Conservation (phyloP, 257 asterid genomes). For the Parsonsia alboflavescens region DNA sequence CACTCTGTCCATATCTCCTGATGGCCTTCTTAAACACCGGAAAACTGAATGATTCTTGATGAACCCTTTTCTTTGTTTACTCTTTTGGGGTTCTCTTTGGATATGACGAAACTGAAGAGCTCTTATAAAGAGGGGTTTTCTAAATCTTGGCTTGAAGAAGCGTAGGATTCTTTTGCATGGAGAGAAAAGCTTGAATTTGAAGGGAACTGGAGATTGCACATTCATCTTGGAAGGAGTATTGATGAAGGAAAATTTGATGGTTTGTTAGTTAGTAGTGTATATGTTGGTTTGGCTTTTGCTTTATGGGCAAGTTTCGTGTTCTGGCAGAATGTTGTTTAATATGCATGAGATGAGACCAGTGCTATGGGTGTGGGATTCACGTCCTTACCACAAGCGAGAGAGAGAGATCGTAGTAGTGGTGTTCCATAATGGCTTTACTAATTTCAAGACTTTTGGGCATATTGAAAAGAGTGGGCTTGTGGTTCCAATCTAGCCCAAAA, state of each 20-base stretch:
- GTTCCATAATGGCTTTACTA: slow-evolving; percentile 32
- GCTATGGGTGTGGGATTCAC: slow-evolving; percentile 40
- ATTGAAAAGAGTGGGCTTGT: too few relatives aligned
- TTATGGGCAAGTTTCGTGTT: slow-evolving; percentile 7
- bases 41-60: slow-evolving; percentile 23
- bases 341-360: not conserved
- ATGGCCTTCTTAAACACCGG: slow-evolving; percentile 21
- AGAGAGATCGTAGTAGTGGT: slow-evolving; percentile 17
- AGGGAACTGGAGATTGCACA: slow-evolving; percentile 26
- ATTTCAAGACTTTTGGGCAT: too few relatives aligned
- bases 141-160: slow-evolving; percentile 40
- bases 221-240: slow-evolving; percentile 31
- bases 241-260: slow-evolving; percentile 21
- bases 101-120: slow-evolving; percentile 25
- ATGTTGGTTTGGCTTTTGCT: slow-evolving; percentile 17
- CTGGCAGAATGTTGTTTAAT: not conserved
- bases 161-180: slow-evolving; percentile 53
- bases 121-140: slow-evolving; percentile 45
- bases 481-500: too few relatives aligned
- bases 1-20: slow-evolving; percentile 31
- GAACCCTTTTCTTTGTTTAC: slow-evolving; percentile 10
- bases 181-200: slow-evolving; percentile 43
- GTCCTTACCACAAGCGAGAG: slow-evolving; percentile 20
- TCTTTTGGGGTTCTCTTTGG: slow-evolving; percentile 10
- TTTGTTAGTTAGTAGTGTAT: slow-evolving; percentile 11